These are phyloP conservation scores for Aspergillus tubingensis DNA, from an alignment of 2,329 filamentous ascomycete genomes.

Conservation along the genomic window DNA sequence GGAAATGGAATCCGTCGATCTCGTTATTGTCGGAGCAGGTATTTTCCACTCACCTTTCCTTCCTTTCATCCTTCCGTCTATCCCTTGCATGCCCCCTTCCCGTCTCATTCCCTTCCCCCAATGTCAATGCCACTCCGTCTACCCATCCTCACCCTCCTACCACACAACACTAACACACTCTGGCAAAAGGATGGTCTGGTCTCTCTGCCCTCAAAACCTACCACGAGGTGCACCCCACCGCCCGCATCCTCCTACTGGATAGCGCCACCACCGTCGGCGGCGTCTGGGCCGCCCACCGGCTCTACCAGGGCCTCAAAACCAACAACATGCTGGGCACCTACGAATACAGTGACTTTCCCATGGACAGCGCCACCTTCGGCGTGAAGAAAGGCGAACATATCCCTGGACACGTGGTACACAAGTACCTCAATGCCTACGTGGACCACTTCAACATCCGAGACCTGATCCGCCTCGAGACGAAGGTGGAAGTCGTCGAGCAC, in stretches of 20 bases:
- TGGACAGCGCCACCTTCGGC: constrained; percentile 57
- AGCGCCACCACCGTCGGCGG: constrained; percentile 62
- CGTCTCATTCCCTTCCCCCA: background rate
- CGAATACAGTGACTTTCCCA: constrained; percentile 73
- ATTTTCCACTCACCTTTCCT: background rate
- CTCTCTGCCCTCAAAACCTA: constrained; percentile 64
- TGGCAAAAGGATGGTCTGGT: constrained; percentile 53
- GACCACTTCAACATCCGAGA: constrained; percentile 54
- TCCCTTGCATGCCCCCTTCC: background rate
- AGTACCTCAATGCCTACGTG: constrained; percentile 60
- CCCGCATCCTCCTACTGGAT: constrained; percentile 61
- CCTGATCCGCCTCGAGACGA: constrained; percentile 53
- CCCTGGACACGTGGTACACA: constrained; percentile 57
- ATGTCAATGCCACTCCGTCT: background rate
- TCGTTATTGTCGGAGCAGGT: constrained; percentile 33
- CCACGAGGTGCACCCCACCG: constrained; percentile 59
- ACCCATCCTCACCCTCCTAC: background rate
- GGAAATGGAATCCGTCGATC: constrained; percentile 31
- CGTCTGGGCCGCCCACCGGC: constrained; percentile 66
- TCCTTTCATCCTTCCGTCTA: background rate
- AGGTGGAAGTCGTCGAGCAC: constrained; percentile 53
- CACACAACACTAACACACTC: background rate
- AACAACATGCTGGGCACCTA: constrained; percentile 75
- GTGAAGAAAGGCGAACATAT: constrained; percentile 58
- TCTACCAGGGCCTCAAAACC: constrained; percentile 68